Evolutionary conservation across 345 rosid genomes (phyloP), one percentile per base, ranked within the genome.

Genomic region (Eucalyptus melliodora): DNA sequence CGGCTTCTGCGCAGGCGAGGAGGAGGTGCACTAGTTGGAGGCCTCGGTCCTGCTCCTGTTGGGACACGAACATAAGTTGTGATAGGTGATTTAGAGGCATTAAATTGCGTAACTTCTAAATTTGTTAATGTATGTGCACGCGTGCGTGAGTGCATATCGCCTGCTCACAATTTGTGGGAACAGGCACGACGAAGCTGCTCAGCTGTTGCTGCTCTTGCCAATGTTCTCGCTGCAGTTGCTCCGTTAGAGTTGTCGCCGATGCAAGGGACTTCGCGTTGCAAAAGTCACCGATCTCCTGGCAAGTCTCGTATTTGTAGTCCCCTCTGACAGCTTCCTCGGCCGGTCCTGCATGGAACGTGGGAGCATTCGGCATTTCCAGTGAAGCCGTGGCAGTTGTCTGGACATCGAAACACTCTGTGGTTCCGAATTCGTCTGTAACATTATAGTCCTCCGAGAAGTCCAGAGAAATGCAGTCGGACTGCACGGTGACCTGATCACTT

Each of bases 41-140:
- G 27, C 96, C 97, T 50, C 96, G 93, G 86, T 94, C 96, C 88
- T 94, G 95, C 60, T 95, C 96, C 96, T 95, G 90, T n/a, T 50
- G n/a, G 67, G 86, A 81, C 40, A 50, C 30, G 40, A 53, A 27
- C 89, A 44, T 37, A 19, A 72, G 27, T 72, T 19, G 45, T 17
- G 13, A 69, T 34, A 34, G 81, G 44, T 34, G 24, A 5, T 69
- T 69, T 31, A 34, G 81, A 69, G 26, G 81, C 44, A 9, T 34
- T 34, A 69, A 34, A 69, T 69, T 16, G 44, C 7, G 26, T n/a
- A 65, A 65, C 77, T 65, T 65, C 10, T 65, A 8, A 65, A 65
- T 65, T 7, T 65, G 37, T 16, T 65, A 6, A n/a, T n/a, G 37
- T 8, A 15, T n/a, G 77, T n/a, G 37, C 77, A 65, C 21, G 40